Evolutionary conservation across 345 rosid species (phyloP), one percentile per base, ranked within the genome.

Genomic region (Ceriops zippeliana): DNA sequence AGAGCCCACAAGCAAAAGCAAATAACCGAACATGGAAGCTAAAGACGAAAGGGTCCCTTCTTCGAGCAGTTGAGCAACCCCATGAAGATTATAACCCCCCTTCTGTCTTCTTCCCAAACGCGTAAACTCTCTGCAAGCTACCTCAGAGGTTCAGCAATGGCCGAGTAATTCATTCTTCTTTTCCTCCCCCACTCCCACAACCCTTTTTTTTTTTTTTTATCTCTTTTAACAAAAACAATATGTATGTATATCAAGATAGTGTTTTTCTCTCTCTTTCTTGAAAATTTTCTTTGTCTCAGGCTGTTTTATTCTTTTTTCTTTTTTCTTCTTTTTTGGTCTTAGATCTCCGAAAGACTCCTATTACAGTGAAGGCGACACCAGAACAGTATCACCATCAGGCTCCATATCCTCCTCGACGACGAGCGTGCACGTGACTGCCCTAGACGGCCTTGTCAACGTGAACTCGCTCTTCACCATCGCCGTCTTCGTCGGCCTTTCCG

Each of bases 401-500:
- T 75, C 75, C 19, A 34, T 73, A 5, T 76, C 79, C 42, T 70
- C 86, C 20, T 70, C 91, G 8, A 86, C 93, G 3, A 93, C 97
- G 28, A 93, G 98, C 75, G 87, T 91, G 68, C 98, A 93, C 71
- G 97, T 91, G 59, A 93, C 92, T 6, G 99, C 99, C 47, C 88
- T 93, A 15, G 97, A 93, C 57, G 98, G 97, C 21, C 86, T 93
- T 9, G 98, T 93, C 51, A 93, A 93, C 78, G 98, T 91, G 2
- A 91, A 93, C 86, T 93, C 97, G 6, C 96, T 93, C 73, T 93
- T 91, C 86, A 89, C 97, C 38, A 85, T 91, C 70, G 98, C 98
- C 27, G 97, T 91, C 68, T 93, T 93, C 79, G 98, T 93, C 7
- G 97, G 98, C 0, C 96, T 93, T 21, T 89, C 97, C 46, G 56